These are phyloP conservation scores for Calonectria henricotiae DNA, from an alignment of 2,329 filamentous ascomycete species.

Conservation along the genomic window DNA sequence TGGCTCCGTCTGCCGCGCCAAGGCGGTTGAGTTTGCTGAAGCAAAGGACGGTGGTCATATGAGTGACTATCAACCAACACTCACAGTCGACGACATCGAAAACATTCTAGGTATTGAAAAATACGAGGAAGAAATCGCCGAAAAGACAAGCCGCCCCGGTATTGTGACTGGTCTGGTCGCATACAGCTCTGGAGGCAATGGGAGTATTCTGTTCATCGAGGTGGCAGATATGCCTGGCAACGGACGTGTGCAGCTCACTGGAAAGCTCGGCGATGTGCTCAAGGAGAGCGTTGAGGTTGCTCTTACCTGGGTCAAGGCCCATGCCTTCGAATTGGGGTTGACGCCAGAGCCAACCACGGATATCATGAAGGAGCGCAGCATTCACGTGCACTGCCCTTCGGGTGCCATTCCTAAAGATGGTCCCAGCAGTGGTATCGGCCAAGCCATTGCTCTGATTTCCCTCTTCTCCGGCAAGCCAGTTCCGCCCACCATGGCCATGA, in stretches of 20 bases:
- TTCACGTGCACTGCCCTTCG: constrained; percentile 96
- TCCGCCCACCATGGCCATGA: constrained; percentile 96
- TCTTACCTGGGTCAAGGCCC: constrained; percentile 96
- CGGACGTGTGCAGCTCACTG: constrained; percentile 93
- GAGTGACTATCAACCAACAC: constrained; percentile 80
- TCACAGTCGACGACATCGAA: constrained; percentile 88
- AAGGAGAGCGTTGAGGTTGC: constrained; percentile 98
- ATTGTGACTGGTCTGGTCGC: constrained; percentile 97
- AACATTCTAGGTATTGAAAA: constrained; percentile 92
- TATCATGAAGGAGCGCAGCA: constrained; percentile 94
- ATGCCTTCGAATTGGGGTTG: constrained; percentile 91
- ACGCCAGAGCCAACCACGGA: constrained; percentile 87
- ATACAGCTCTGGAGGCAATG: constrained; percentile 92
- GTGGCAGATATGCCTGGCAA: constrained; percentile 97
- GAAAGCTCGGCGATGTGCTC: constrained; percentile 95
- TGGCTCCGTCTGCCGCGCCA: constrained; percentile 92
- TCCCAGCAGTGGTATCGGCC: constrained; percentile 88
- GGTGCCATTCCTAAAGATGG: constrained; percentile 97
- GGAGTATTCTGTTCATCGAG: constrained; percentile 98
- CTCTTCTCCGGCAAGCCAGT: constrained; percentile 90
- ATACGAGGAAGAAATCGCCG: constrained; percentile 96
- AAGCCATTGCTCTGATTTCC: constrained; percentile 93
- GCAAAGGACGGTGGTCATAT: constrained; percentile 82
- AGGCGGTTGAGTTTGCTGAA: constrained; percentile 95
- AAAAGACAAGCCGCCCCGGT: constrained; percentile 86